These are phyloP conservation scores for Trifolium repens DNA, from an alignment of 306 rosid genomes.

Conservation along the genomic window DNA sequence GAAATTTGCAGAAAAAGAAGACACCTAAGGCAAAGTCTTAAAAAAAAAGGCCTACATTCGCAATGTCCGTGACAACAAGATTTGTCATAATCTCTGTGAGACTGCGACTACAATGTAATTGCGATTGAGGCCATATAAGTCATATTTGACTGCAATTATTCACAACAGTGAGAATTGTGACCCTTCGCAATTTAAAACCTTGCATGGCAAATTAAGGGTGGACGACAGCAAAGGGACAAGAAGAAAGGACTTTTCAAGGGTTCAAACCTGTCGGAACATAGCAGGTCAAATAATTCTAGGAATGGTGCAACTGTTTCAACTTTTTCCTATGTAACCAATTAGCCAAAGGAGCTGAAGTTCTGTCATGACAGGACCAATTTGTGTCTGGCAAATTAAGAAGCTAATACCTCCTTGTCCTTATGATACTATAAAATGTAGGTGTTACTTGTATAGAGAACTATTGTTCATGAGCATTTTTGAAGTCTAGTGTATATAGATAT, in stretches of 20 bases:
- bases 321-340: constrained; percentile 25
- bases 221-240: constrained; percentile 37
- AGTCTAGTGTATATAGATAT: constrained; percentile 23
- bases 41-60: not conserved
- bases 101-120: no score
- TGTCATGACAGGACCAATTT: constrained; percentile 8
- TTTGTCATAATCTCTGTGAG: not conserved
- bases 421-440: not conserved
- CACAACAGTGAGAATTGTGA: not conserved
- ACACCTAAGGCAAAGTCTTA: constrained; percentile 25
- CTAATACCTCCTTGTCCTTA: constrained; percentile 20
- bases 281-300: not conserved
- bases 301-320: constrained; percentile 48
- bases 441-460: constrained; percentile 38
- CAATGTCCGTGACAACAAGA: not conserved
- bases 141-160: not conserved
- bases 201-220: constrained; percentile 30
- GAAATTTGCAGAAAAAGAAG: constrained; percentile 69
- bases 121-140: not conserved
- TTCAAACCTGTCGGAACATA: constrained; percentile 45
- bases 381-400: constrained; percentile 21
- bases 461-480: constrained; percentile 32
- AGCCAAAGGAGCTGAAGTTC: constrained; percentile 7
- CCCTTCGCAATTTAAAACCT: not conserved
- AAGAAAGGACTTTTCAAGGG: constrained; percentile 44